phyloP scores from a whole-genome alignment of 257 asterid species.

The Jacaranda copaia region DNA sequence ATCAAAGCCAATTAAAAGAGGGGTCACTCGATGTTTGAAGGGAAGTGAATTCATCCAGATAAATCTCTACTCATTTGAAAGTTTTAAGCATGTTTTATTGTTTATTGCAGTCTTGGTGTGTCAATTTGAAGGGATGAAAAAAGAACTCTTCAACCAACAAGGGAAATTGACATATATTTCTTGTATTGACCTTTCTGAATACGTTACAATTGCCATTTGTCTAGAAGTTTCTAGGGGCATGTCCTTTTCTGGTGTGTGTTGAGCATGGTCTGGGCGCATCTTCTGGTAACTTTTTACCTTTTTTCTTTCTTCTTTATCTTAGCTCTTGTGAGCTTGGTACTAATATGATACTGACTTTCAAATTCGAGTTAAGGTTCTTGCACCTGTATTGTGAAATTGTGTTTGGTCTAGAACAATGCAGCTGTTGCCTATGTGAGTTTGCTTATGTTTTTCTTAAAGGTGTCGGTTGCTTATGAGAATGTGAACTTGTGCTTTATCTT shows the following conservation, averaged over 20 bases:
- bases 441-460: neutral
- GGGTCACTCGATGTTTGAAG: too few relatives aligned
- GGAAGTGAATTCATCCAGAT: too few relatives aligned
- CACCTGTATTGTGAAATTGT: neutral
- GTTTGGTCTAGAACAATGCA: neutral
- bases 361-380: neutral
- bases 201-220: neutral
- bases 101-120: neutral
- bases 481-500: neutral
- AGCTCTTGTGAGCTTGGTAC: neutral
- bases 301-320: too few relatives aligned
- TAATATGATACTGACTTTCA: neutral
- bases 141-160: neutral
- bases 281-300: neutral
- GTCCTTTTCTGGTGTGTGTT: slow-evolving; percentile 7
- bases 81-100: neutral
- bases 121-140: neutral
- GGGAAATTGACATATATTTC: neutral
- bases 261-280: neutral
- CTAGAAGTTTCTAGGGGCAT: neutral
- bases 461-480: neutral
- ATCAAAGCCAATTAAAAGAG: too few relatives aligned
- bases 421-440: neutral
- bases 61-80: too few relatives aligned
- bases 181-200: neutral